phyloP scores from a whole-genome alignment of 176 grass and related monocot genomes.

The Chrysopogon serrulatus region DNA sequence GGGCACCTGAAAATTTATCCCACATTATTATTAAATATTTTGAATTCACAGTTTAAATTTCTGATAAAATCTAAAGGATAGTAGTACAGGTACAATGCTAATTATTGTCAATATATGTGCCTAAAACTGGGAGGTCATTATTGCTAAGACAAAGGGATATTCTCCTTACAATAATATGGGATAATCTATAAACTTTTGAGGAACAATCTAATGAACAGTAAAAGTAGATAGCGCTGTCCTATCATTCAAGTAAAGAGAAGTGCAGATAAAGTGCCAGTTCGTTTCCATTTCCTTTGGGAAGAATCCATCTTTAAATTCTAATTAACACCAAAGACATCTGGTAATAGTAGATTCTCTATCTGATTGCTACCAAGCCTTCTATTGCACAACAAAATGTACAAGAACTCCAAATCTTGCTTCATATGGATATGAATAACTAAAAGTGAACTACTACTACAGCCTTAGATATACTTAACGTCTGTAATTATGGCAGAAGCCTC shows the following conservation, averaged over 20 bases:
- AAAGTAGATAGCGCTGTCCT: not conserved
- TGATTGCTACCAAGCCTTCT: not conserved
- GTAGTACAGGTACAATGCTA: not conserved
- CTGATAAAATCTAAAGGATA: not conserved
- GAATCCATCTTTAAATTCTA: not conserved
- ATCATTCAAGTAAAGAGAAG: not conserved
- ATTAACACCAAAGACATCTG: not conserved
- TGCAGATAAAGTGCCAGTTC: not conserved
- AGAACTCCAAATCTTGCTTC: not conserved
- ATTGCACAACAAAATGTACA: slow-evolving; percentile 5
- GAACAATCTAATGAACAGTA: not conserved
- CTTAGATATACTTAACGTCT: not conserved
- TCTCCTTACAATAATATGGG: not conserved
- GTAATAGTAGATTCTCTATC: not conserved
- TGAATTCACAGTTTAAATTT: not conserved
- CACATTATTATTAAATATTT: not conserved
- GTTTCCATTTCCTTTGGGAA: not conserved
- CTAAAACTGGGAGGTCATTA: not conserved
- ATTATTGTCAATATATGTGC: not conserved
- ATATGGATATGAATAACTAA: not conserved
- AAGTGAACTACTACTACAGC: not conserved
- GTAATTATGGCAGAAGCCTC: not conserved
- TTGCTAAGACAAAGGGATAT: not conserved
- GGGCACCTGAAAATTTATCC: slow-evolving; percentile 43
- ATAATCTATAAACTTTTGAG: not conserved